phyloP scores from a whole-genome alignment of 129 eudicot species.

The Flaveria sonorensis region DNA sequence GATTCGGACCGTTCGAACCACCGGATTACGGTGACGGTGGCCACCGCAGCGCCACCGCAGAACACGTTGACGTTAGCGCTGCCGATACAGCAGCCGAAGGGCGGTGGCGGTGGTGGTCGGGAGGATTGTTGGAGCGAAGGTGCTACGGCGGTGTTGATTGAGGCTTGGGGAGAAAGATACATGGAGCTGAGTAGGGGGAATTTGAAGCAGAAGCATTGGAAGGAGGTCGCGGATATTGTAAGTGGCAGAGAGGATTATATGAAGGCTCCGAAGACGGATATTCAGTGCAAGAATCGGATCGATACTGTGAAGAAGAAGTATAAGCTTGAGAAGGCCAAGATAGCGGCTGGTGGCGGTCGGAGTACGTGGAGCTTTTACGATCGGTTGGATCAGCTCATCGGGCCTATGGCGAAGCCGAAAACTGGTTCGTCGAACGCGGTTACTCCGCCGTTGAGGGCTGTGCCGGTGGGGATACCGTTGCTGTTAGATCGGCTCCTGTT shows the following conservation, averaged over 20 bases:
- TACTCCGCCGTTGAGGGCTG: conserved; percentile 28
- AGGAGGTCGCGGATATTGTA: conserved; percentile 83
- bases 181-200: conserved; percentile 79
- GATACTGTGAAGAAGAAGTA: conserved; percentile 92
- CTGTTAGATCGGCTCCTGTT: conserved; percentile 56
- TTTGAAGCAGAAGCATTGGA: conserved; percentile 88
- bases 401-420: conserved; percentile 43
- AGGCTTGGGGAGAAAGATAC: conserved; percentile 93
- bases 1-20: conserved; percentile 50
- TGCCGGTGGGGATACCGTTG: conserved; percentile 80
- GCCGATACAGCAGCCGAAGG: conserved; percentile 52
- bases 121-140: conserved; percentile 99
- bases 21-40: conserved; percentile 71
- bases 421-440: conserved; percentile 20
- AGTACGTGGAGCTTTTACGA: conserved; percentile 76
- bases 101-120: conserved; percentile 44
- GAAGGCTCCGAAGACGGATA: conserved; percentile 72
- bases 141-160: conserved; percentile 82
- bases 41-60: conserved; percentile 66
- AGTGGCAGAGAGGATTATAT: conserved; percentile 57
- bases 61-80: conserved; percentile 69
- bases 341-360: conserved; percentile 56
- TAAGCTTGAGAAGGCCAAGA: conserved; percentile 73
- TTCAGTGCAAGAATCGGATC: conserved; percentile 87
- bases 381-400: conserved; percentile 66